phyloP scores from a whole-genome alignment of 257 asterid species.

The Fraxinus quadrangulata region DNA sequence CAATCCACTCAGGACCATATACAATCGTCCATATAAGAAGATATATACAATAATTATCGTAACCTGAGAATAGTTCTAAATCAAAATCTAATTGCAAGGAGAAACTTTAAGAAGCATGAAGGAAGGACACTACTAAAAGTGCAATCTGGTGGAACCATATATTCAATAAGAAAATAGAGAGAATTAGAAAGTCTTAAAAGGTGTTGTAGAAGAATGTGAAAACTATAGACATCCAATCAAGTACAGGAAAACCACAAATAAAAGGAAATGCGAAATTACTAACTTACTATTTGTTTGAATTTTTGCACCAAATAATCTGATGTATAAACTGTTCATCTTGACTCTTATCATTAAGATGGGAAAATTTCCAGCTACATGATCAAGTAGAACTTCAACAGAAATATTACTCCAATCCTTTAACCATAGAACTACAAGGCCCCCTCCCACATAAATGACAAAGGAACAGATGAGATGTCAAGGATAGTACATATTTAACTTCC shows the following conservation, averaged over 20 bases:
- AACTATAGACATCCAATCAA: not conserved
- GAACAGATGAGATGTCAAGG: not conserved
- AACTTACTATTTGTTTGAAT: not conserved
- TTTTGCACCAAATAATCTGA: not conserved
- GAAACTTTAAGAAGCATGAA: conserved; percentile 12
- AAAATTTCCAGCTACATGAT: not conserved
- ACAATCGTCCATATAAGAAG: conserved; percentile 82
- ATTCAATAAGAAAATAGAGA: not conserved
- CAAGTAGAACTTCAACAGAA: not conserved
- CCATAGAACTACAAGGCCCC: not conserved
- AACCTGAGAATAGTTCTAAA: conserved; percentile 53
- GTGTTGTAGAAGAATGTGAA: not conserved
- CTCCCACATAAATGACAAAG: not conserved
- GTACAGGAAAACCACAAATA: not conserved
- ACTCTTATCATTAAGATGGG: not conserved
- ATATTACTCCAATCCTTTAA: not conserved
- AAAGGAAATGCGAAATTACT: not conserved
- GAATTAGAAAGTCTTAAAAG: not conserved
- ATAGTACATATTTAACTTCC: not conserved
- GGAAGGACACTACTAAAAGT: not conserved
- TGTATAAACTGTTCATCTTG: not conserved
- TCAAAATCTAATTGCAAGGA: conserved; percentile 24
- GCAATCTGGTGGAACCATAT: not conserved
- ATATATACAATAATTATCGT: conserved; percentile 82
- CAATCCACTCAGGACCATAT: conserved; percentile 93